These are phyloP conservation scores for Papiliotrema fonsecae DNA, from an alignment of 1,284 basidiomycete species.

Conservation along the genomic window DNA sequence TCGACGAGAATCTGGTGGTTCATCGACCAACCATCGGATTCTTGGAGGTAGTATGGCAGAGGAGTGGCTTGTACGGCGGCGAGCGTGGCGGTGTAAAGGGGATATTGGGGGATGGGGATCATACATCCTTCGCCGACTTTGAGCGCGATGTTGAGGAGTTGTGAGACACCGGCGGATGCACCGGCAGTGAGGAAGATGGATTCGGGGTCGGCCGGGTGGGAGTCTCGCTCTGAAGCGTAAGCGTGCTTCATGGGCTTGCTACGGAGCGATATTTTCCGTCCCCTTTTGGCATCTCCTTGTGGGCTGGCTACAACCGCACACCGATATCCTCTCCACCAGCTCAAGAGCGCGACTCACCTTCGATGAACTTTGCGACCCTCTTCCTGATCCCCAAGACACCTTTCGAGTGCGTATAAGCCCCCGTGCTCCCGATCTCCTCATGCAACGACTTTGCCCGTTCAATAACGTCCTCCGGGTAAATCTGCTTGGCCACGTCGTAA, in stretches of 20 bases:
- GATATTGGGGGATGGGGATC: slow-evolving; percentile 98
- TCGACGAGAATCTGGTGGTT: slow-evolving; percentile 64
- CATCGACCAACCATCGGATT: slow-evolving; percentile 79
- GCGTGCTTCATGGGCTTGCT: neutral
- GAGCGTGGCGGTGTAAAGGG: slow-evolving; percentile 91
- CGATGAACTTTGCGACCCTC: slow-evolving; percentile 84
- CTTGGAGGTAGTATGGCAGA: slow-evolving; percentile 85
- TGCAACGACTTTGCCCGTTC: slow-evolving; percentile 74
- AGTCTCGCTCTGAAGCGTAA: slow-evolving; percentile 70
- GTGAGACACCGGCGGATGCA: slow-evolving; percentile 85
- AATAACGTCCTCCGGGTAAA: slow-evolving; percentile 82
- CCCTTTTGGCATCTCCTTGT: too few species aligned
- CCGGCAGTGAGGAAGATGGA: slow-evolving; percentile 92
- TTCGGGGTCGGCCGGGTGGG: slow-evolving; percentile 73
- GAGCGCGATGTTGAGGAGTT: slow-evolving; percentile 58
- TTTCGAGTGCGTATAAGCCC: slow-evolving; percentile 94
- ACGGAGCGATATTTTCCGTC: too few species aligned
- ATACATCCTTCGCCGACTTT: slow-evolving; percentile 45
- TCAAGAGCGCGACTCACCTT: slow-evolving; percentile 54
- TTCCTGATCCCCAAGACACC: slow-evolving; percentile 84
- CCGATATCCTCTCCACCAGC: too few species aligned
- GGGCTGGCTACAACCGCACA: too few species aligned
- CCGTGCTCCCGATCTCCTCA: slow-evolving; percentile 86
- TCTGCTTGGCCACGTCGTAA: slow-evolving; percentile 52
- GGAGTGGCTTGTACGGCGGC: slow-evolving; percentile 76